Conservation (phyloP, 306 rosid genomes). For the Cajanus cajan region DNA sequence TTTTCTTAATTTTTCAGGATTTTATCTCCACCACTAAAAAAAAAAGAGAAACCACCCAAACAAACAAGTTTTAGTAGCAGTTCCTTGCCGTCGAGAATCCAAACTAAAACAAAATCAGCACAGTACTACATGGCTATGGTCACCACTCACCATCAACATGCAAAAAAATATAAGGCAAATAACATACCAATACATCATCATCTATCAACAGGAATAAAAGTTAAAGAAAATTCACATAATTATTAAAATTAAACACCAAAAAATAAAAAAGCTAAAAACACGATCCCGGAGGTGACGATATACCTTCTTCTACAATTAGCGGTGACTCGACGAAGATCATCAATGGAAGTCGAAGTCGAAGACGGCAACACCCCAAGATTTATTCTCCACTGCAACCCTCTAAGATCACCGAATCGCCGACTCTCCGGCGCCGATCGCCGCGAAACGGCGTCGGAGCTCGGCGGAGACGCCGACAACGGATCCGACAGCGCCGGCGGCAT, state of each 20-base stretch:
- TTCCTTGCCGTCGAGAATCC: background rate
- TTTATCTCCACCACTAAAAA: background rate
- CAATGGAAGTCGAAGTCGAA: slow-evolving; percentile 56
- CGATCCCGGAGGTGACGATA: background rate
- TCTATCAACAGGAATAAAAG: background rate
- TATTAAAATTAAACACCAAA: background rate
- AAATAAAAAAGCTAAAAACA: background rate
- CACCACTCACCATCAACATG: background rate
- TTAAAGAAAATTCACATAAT: background rate
- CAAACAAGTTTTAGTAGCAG: background rate
- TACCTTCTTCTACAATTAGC: slow-evolving; percentile 93
- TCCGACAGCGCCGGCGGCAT: slow-evolving; percentile 61
- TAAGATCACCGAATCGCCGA: slow-evolving; percentile 57
- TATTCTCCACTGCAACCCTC: slow-evolving; percentile 91
- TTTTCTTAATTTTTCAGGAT: background rate
- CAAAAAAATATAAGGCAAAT: background rate
- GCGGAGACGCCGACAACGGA: slow-evolving; percentile 43
- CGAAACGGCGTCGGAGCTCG: slow-evolving; percentile 35
- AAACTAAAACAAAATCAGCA: slow-evolving; percentile 11
- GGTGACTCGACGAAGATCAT: slow-evolving; percentile 83
- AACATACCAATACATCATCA: background rate
- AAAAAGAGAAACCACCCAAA: background rate
- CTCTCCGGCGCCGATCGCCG: slow-evolving; percentile 48
- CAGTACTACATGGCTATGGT: background rate
- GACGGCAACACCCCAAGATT: slow-evolving; percentile 90